Percentiles rank a stretch among this genome's conserved stretches.
These are phyloP conservation scores for Nicotiana paniculata DNA, from an alignment of 257 asterid genomes.

Conservation along the genomic window DNA sequence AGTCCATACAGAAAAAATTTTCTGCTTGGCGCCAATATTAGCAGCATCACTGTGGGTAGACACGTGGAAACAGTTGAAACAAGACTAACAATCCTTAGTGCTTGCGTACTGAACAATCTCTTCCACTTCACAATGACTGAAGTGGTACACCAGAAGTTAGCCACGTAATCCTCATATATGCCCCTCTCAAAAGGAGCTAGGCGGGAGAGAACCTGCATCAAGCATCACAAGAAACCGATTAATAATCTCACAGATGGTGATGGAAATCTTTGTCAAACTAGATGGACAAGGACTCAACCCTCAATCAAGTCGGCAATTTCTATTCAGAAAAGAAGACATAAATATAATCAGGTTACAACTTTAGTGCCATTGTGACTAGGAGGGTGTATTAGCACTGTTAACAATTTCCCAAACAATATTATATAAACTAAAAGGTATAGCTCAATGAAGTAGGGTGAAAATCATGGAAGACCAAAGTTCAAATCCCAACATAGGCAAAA, in stretches of 20 bases:
- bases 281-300: background rate
- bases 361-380: background rate
- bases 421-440: background rate
- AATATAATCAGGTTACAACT: background rate
- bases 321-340: background rate
- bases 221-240: conserved; percentile 13
- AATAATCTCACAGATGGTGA: background rate
- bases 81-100: conserved; percentile 62
- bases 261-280: background rate
- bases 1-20: conserved; percentile 68
- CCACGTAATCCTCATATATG: conserved; percentile 94
- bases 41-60: conserved; percentile 78
- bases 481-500: background rate
- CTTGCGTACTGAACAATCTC: conserved; percentile 66
- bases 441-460: conserved; percentile 1
- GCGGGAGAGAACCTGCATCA: conserved; percentile 84
- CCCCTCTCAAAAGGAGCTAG: conserved; percentile 98
- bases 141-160: conserved; percentile 93
- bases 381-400: background rate
- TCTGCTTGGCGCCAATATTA: conserved; percentile 58
- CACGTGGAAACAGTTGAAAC: conserved; percentile 68
- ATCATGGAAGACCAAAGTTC: background rate
- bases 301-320: background rate
- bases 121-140: conserved; percentile 85
- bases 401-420: background rate